phyloP scores from a whole-genome alignment of 1,139 yeast species.

The Saccharomyces pastorianus region DNA sequence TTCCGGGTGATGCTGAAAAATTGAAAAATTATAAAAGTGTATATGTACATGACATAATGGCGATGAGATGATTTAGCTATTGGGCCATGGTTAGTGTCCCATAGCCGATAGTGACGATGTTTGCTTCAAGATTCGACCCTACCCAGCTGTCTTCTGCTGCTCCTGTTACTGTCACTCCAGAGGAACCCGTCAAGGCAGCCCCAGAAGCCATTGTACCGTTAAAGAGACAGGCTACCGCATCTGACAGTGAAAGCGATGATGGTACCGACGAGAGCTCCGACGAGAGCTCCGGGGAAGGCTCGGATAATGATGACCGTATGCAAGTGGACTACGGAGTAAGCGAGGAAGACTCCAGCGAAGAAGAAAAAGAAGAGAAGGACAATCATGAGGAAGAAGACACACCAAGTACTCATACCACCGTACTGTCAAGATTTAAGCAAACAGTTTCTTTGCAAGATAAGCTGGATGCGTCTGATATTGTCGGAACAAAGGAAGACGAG shows the following conservation, averaged over 20 bases:
- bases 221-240: slow-evolving; percentile 6
- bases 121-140: slow-evolving; percentile 60
- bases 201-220: slow-evolving; percentile 2
- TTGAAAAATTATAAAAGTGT: neutral
- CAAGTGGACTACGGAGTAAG: neutral
- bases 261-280: slow-evolving; percentile 12
- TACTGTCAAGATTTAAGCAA: slow-evolving; percentile 38
- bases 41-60: neutral
- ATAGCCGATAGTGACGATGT: slow-evolving; percentile 35
- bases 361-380: neutral
- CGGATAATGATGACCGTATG: neutral
- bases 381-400: slow-evolving; percentile 5
- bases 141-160: slow-evolving; percentile 15
- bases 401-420: slow-evolving; percentile 32
- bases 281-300: slow-evolving; percentile 11
- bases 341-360: neutral
- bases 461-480: slow-evolving; percentile 15
- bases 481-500: slow-evolving; percentile 9
- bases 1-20: neutral
- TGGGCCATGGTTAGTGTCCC: too few species aligned
- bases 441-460: slow-evolving; percentile 31
- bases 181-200: slow-evolving; percentile 1
- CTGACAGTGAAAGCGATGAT: slow-evolving; percentile 8
- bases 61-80: neutral
- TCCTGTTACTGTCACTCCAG: neutral